These are phyloP conservation scores for Stentor coeruleus DNA, from an alignment of 73 alveolate genomes.

Conservation along the genomic window DNA sequence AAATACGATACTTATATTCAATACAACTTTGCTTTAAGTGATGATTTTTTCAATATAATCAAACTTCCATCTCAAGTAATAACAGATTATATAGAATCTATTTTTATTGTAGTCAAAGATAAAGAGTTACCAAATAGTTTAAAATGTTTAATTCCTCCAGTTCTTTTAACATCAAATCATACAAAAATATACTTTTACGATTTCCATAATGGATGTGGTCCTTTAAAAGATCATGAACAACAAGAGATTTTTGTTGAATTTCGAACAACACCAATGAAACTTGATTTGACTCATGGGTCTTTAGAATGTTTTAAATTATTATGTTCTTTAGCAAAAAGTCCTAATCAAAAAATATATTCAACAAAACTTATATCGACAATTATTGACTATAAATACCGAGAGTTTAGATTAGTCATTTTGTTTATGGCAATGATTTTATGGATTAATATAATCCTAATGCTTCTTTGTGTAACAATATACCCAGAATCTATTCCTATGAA, in stretches of 20 bases:
- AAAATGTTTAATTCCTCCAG: neutral
- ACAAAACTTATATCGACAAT: neutral
- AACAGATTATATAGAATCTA: neutral
- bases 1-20: neutral
- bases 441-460: neutral
- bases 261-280: neutral
- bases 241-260: neutral
- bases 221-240: neutral
- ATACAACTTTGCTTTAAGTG: slow-evolving; percentile 5
- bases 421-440: neutral
- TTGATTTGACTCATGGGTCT: neutral
- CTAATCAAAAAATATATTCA: neutral
- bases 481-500: neutral
- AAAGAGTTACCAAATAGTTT: neutral
- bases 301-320: neutral
- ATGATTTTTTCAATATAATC: neutral
- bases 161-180: neutral
- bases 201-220: neutral
- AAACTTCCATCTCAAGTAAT: neutral
- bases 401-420: neutral
- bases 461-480: neutral
- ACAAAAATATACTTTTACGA: neutral
- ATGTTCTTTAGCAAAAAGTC: neutral
- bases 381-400: neutral
- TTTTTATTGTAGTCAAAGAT: neutral